Evolutionary conservation across 768 basidiomycete species (phyloP).

Genomic region (Mycena maculata): DNA sequence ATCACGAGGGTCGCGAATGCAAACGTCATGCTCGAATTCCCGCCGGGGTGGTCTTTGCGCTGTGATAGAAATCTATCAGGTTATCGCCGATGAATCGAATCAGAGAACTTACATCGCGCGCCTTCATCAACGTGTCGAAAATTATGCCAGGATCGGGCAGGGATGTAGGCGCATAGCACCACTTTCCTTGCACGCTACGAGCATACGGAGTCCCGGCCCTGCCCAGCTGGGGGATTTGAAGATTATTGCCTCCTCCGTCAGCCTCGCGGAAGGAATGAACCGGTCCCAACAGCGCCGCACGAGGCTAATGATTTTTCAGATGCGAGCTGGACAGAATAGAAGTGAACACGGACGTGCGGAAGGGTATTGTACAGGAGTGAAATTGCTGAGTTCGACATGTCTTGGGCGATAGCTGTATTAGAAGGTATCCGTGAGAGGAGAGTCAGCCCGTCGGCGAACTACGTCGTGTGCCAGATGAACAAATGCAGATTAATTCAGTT

Average conservation of each 20-base stretch:
- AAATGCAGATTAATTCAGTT: neutral
- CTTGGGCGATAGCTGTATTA: slow-evolving; percentile 30
- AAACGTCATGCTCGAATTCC: slow-evolving; percentile 72
- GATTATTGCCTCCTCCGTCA: slow-evolving; percentile 64
- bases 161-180: slow-evolving; percentile 51
- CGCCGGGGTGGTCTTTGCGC: slow-evolving; percentile 60
- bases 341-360: slow-evolving; percentile 57
- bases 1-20: slow-evolving; percentile 75
- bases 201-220: slow-evolving; percentile 65
- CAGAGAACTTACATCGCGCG: slow-evolving; percentile 47
- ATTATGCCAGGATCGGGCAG: slow-evolving; percentile 70
- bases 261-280: slow-evolving; percentile 54
- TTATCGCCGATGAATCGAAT: slow-evolving; percentile 41
- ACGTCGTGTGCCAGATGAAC: neutral
- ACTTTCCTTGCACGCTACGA: slow-evolving; percentile 60
- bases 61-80: slow-evolving; percentile 39
- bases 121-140: slow-evolving; percentile 69
- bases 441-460: slow-evolving; percentile 46
- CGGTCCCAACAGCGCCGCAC: slow-evolving; percentile 51
- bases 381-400: slow-evolving; percentile 42
- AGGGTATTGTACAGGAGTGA: slow-evolving; percentile 67
- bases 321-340: slow-evolving; percentile 27
- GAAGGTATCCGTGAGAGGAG: slow-evolving; percentile 44
- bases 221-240: slow-evolving; percentile 58
- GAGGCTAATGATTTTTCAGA: slow-evolving; percentile 36